Evolutionary conservation across 306 rosid species (phyloP).

Genomic region (Rosa multiflora): DNA sequence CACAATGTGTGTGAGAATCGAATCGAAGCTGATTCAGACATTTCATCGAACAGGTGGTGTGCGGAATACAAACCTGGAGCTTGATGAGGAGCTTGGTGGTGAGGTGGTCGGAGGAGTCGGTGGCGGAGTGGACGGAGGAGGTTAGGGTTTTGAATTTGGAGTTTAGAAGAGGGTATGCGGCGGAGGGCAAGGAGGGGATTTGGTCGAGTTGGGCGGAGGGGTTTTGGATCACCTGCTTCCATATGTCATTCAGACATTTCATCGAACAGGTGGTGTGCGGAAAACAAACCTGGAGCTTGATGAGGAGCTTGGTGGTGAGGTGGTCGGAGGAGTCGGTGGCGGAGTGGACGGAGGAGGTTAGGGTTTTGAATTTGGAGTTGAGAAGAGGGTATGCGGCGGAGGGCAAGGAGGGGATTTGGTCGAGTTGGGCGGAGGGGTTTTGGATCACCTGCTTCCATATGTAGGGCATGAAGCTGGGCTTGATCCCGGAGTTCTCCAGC

Average conservation of each 20-base stretch:
- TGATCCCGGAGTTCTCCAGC: slow-evolving; percentile 49
- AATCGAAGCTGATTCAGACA: slow-evolving; percentile 18
- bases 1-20: no score
- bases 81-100: slow-evolving; percentile 88
- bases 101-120: slow-evolving; percentile 67
- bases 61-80: slow-evolving; percentile 44
- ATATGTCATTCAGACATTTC: slow-evolving; percentile 31
- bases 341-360: slow-evolving; percentile 76
- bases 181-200: slow-evolving; percentile 67
- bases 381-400: slow-evolving; percentile 60
- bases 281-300: slow-evolving; percentile 55
- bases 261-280: slow-evolving; percentile 15
- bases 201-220: slow-evolving; percentile 41
- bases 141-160: slow-evolving; percentile 71
- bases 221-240: slow-evolving; percentile 62
- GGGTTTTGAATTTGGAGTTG: slow-evolving; percentile 60
- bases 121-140: slow-evolving; percentile 69
- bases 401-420: slow-evolving; percentile 68
- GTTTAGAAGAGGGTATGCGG: slow-evolving; percentile 59
- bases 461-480: slow-evolving; percentile 52
- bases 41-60: slow-evolving; percentile 16
- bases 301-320: slow-evolving; percentile 81
- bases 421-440: slow-evolving; percentile 38
- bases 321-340: slow-evolving; percentile 70
- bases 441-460: slow-evolving; percentile 71